These are phyloP conservation scores for Plicaturopsis crispa DNA, from an alignment of 768 basidiomycete genomes.

Conservation along the genomic window DNA sequence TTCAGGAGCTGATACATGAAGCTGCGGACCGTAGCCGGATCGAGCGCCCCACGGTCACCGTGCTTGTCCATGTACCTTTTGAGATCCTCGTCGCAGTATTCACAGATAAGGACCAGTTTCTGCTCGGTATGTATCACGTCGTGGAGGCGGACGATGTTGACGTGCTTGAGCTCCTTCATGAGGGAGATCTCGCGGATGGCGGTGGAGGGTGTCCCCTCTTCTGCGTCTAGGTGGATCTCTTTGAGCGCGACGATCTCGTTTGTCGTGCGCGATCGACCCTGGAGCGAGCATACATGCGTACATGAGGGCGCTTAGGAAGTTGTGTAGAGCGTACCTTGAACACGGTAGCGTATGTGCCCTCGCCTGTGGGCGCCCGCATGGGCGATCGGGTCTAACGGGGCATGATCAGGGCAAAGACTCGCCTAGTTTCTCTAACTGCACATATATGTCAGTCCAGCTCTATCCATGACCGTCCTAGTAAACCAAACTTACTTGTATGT, in stretches of 20 bases:
- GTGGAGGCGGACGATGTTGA: conserved; percentile 96
- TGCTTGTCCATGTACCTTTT: conserved; percentile 99
- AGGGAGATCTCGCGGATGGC: conserved; percentile 98
- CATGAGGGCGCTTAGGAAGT: not conserved
- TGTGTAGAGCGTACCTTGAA: conserved; percentile 61
- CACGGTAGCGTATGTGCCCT: conserved; percentile 96
- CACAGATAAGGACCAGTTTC: conserved; percentile 96
- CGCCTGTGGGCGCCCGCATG: conserved; percentile 49
- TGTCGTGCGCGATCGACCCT: conserved; percentile 96
- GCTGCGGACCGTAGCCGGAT: conserved; percentile 83
- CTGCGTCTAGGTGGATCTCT: conserved; percentile 98
- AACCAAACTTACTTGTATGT: conserved; percentile 37
- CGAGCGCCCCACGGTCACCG: conserved; percentile 92
- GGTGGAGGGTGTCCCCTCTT: conserved; percentile 97
- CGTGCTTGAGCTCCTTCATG: conserved; percentile 99
- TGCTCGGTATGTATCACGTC: conserved; percentile 99
- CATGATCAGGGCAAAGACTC: conserved; percentile 4
- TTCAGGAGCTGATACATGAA: conserved; percentile 76
- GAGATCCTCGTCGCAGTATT: conserved; percentile 96
- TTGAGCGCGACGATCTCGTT: conserved; percentile 98
- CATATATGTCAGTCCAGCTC: conserved; percentile 19
- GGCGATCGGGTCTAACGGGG: conserved; percentile 6
- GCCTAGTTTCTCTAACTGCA: conserved; percentile 91
- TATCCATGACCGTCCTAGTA: not conserved
- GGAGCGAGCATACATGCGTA: conserved; percentile 3